Percentiles rank a stretch among this genome's conserved stretches.
These are phyloP conservation scores for Exophiala phaeomuriformis DNA, from an alignment of 2,329 filamentous ascomycete species.

Conservation along the genomic window DNA sequence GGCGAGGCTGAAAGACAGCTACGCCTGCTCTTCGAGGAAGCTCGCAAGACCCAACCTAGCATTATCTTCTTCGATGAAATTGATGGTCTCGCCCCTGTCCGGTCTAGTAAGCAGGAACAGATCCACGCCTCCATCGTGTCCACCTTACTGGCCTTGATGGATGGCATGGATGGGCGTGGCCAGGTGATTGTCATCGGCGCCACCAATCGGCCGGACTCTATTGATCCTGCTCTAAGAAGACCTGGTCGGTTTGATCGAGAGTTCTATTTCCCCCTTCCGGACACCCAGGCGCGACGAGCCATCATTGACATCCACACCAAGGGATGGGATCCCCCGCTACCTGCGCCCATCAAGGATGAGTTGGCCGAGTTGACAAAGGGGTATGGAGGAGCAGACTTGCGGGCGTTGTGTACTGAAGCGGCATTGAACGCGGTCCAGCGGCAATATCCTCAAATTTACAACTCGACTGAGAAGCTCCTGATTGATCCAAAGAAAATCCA, in stretches of 20 bases:
- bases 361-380: constrained; percentile 84
- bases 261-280: constrained; percentile 93
- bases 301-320: constrained; percentile 95
- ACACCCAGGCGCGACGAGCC: constrained; percentile 67
- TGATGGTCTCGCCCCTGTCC: constrained; percentile 87
- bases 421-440: constrained; percentile 92
- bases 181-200: constrained; percentile 98
- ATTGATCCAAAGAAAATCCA: constrained; percentile 80
- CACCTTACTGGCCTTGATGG: constrained; percentile 88
- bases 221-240: constrained; percentile 88
- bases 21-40: constrained; percentile 88
- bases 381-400: constrained; percentile 89
- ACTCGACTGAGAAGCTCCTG: constrained; percentile 77
- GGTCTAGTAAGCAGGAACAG: constrained; percentile 97
- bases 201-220: constrained; percentile 94
- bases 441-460: constrained; percentile 93
- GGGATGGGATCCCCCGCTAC: constrained; percentile 75
- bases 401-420: constrained; percentile 91
- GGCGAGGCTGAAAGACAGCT: constrained; percentile 95
- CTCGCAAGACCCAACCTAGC: constrained; percentile 88
- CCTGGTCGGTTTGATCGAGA: constrained; percentile 94
- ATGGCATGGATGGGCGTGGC: constrained; percentile 95
- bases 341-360: constrained; percentile 69
- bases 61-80: constrained; percentile 99
- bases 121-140: constrained; percentile 97